Base-by-base conservation (phyloP, 169 alveolate species). In the Cryptosporidium muris region DNA sequence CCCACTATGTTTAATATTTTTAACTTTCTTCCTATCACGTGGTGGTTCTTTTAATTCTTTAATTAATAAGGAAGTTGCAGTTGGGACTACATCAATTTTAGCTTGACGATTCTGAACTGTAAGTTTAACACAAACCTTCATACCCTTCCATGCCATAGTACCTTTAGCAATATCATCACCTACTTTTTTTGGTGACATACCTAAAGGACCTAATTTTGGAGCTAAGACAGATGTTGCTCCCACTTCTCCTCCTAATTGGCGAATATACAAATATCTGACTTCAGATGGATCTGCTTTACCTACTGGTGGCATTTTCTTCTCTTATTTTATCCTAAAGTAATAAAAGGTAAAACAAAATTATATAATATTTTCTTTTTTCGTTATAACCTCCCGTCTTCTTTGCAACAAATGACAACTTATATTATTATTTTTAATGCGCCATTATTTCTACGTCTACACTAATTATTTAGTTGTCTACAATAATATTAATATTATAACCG, bases 151-250 rank as follows among this genome's bases (percentile, higher is more conserved):
- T 52, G 94, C 96, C 67, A 91, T 90, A 5, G 99, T 95, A 80
- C 97, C 99, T 92, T 96, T 96, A 66, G 97, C 97, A 89, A 97
- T 97, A 64, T 97, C 99, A 68, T 97, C 99, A 65, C 99, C 99
- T 48, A 95, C 97, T 93, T 97, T 97, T 89, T 96, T 94, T 64
- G 98, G 98, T 63, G 97, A 93, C 93, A 95, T 89, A 88, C 99
- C 99, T 54, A 96, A 93, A 42, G 99, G 99, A 81, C 99, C 99
- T 67, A 97, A 93, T 90, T 97, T 97, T 5, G 99, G 99, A 49
- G 99, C 99, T 43, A 97, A 95, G 64, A 97, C 98, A 42, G 99
- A 96, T 40, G 99, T 95, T 51, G 99, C 97, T 52, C 98, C 99
- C 48, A 95, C 96, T 90, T 97, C 99, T 25, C 99, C 99, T 68